Evolutionary conservation across 2,329 filamentous ascomycete species (phyloP).

Genomic region (Colletotrichum tofieldiae): DNA sequence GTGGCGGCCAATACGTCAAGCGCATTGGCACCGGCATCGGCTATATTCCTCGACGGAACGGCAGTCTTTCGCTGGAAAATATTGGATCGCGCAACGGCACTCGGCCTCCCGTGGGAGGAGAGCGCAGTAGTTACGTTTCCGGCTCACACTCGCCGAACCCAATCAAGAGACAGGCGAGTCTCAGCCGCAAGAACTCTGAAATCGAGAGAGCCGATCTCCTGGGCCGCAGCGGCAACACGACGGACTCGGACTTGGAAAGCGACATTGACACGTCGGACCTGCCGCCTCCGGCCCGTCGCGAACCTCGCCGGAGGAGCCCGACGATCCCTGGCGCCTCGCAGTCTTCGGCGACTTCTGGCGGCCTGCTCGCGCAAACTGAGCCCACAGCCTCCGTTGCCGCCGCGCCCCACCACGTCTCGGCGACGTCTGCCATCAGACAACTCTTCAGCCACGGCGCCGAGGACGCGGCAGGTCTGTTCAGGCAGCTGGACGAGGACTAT

Average conservation of each 20-base stretch:
- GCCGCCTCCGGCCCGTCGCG: conserved; percentile 70
- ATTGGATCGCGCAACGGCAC: conserved; percentile 55
- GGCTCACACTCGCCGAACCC: conserved; percentile 67
- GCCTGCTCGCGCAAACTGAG: conserved; percentile 44
- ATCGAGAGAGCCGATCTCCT: conserved; percentile 72
- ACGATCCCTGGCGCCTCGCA: conserved; percentile 44
- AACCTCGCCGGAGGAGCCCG: conserved; percentile 59
- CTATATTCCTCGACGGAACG: conserved; percentile 79
- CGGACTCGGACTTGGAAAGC: conserved; percentile 73
- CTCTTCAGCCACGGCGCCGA: conserved; percentile 80
- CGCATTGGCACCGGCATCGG: conserved; percentile 84
- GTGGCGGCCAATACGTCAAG: conserved; percentile 83
- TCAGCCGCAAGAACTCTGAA: conserved; percentile 68
- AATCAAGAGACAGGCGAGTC: conserved; percentile 60
- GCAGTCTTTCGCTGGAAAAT: conserved; percentile 71
- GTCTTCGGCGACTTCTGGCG: conserved; percentile 37
- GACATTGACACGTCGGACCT: conserved; percentile 79
- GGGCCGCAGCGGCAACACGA: conserved; percentile 60
- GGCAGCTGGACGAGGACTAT: conserved; percentile 94
- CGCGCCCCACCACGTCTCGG: conserved; percentile 70
- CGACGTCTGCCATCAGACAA: conserved; percentile 83
- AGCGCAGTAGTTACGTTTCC: conserved; percentile 66
- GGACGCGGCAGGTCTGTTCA: conserved; percentile 91
- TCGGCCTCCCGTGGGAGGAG: conserved; percentile 19
- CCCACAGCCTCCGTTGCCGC: conserved; percentile 35